These are phyloP conservation scores for Pogostemon cablin DNA, from an alignment of 257 asterid species.

Conservation along the genomic window DNA sequence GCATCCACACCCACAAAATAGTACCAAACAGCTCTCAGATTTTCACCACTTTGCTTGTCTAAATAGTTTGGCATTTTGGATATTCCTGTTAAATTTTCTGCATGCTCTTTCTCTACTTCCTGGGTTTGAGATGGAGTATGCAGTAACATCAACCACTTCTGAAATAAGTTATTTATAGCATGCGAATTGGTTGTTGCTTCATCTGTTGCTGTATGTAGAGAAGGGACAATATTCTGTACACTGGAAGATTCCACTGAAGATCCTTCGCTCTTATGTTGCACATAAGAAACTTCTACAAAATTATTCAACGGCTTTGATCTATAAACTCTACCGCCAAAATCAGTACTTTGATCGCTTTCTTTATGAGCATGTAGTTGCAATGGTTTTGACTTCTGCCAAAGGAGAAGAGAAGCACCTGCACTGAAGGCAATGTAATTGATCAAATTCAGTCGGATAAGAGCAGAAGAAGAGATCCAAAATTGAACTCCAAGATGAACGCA, in stretches of 20 bases:
- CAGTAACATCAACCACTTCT: slow-evolving; percentile 63
- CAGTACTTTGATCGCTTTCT: slow-evolving; percentile 49
- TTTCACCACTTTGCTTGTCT: slow-evolving; percentile 37
- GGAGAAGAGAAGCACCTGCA: slow-evolving; percentile 45
- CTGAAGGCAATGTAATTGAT: slow-evolving; percentile 49
- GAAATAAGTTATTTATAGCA: slow-evolving; percentile 58
- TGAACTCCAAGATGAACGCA: slow-evolving; percentile 6
- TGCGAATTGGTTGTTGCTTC: slow-evolving; percentile 43
- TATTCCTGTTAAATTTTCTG: slow-evolving; percentile 44
- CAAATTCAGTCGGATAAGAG: slow-evolving; percentile 27
- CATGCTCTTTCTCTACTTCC: slow-evolving; percentile 38
- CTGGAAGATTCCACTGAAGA: slow-evolving; percentile 51
- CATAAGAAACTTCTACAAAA: slow-evolving; percentile 55
- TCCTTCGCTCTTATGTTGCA: slow-evolving; percentile 52
- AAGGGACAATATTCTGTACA: slow-evolving; percentile 49
- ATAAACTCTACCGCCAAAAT: slow-evolving; percentile 50
- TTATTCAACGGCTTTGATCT: slow-evolving; percentile 55
- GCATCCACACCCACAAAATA: slow-evolving; percentile 56
- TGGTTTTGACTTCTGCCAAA: slow-evolving; percentile 48
- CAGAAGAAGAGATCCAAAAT: slow-evolving; percentile 3
- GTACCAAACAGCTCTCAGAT: slow-evolving; percentile 49
- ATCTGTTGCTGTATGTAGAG: slow-evolving; percentile 47
- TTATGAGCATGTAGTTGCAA: slow-evolving; percentile 67
- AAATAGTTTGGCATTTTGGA: slow-evolving; percentile 37
- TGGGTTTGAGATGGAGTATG: slow-evolving; percentile 44